phyloP scores from a whole-genome alignment of 768 basidiomycete genomes.

The Kwoniella botswanensis region DNA sequence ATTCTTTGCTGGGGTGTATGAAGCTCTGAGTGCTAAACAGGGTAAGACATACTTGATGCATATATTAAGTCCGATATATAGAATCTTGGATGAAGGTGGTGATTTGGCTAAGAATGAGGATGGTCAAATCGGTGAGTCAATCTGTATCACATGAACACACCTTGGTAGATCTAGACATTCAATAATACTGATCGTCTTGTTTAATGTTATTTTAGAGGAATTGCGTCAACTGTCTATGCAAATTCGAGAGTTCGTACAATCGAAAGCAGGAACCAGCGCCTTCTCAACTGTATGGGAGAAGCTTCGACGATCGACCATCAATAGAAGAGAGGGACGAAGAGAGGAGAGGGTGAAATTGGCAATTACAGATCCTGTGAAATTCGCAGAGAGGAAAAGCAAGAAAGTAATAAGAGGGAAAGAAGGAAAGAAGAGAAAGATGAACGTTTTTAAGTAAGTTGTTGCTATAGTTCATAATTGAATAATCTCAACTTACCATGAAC shows the following conservation, averaged over 20 bases:
- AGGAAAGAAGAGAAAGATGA: slow-evolving; percentile 75
- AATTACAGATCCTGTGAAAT: slow-evolving; percentile 73
- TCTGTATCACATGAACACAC: neutral
- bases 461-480: neutral
- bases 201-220: slow-evolving; percentile 65
- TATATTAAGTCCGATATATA: slow-evolving; percentile 82
- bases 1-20: slow-evolving; percentile 92
- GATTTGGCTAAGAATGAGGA: slow-evolving; percentile 38
- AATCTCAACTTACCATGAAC: neutral
- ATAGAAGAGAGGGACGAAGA: slow-evolving; percentile 74
- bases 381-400: slow-evolving; percentile 75
- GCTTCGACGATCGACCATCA: slow-evolving; percentile 73
- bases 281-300: slow-evolving; percentile 80
- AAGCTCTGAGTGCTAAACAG: slow-evolving; percentile 67
- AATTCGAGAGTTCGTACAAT: slow-evolving; percentile 82
- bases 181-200: too few species aligned
- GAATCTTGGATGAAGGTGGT: slow-evolving; percentile 80
- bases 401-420: slow-evolving; percentile 80
- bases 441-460: slow-evolving; percentile 53
- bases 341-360: slow-evolving; percentile 66
- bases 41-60: slow-evolving; percentile 78
- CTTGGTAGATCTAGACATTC: too few species aligned
- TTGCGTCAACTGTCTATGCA: slow-evolving; percentile 79
- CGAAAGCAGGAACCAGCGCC: slow-evolving; percentile 82
- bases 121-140: slow-evolving; percentile 39